These are phyloP conservation scores for Xanthoparmelia taractica DNA, from an alignment of 495 filamentous ascomycete genomes.

Conservation along the genomic window DNA sequence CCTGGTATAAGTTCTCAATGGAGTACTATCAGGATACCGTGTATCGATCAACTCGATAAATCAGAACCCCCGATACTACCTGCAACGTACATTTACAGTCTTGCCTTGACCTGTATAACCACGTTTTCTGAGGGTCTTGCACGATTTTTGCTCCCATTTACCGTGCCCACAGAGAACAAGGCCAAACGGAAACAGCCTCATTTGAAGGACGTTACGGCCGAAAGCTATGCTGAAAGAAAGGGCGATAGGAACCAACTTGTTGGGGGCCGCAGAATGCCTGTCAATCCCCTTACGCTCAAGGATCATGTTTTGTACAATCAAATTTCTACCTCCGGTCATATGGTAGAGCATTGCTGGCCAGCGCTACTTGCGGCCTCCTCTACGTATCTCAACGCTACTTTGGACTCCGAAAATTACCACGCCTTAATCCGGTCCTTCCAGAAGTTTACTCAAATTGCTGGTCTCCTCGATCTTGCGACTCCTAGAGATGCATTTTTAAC, in stretches of 20 bases:
- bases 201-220: neutral
- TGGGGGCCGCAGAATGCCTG: conserved; percentile 42
- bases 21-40: conserved; percentile 81
- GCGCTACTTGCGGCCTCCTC: conserved; percentile 89
- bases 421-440: conserved; percentile 89
- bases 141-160: conserved; percentile 84
- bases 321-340: conserved; percentile 65
- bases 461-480: conserved; percentile 72
- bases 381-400: conserved; percentile 81
- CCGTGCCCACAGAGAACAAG: conserved; percentile 57
- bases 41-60: conserved; percentile 92
- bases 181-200: conserved; percentile 34
- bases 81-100: conserved; percentile 87
- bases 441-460: conserved; percentile 91
- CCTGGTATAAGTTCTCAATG: conserved; percentile 78
- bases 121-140: conserved; percentile 85
- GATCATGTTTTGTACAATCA: conserved; percentile 61
- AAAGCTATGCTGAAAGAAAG: conserved; percentile 35
- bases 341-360: conserved; percentile 91
- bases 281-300: conserved; percentile 70
- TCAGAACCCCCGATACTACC: conserved; percentile 72
- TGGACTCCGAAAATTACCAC: conserved; percentile 94
- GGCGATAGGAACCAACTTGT: conserved; percentile 33
- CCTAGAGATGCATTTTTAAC: conserved; percentile 92
- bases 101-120: conserved; percentile 81